Base-by-base conservation (phyloP, 1,284 basidiomycete genomes). In the Sanghuangporus sanghuang region DNA sequence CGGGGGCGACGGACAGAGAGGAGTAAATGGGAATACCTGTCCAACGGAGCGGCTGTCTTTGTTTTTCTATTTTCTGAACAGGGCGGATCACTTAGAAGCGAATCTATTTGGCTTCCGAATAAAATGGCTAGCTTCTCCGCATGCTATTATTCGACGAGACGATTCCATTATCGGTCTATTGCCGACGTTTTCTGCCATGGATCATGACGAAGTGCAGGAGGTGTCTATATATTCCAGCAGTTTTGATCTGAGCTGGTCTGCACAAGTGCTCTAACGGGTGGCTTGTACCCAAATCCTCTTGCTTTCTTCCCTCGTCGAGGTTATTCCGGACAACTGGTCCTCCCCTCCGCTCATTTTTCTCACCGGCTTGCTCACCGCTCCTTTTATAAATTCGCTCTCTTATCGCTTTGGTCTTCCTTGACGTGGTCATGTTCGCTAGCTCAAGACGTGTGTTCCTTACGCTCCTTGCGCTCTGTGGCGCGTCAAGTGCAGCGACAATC, bases 401-500 rank as follows among this genome's bases (percentile, higher is more conserved):
- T 59, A 38, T 55, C 35, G 16, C 27, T 35, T 42, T 55, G 32
- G 39, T 8, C 42, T 56, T 50, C 35, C 35, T 16, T 16, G n/a
- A 27, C 49, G 59, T 21, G 27, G 21, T 14, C 40, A 62, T 55
- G 42, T 35, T 62, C 35, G 18, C 49, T 23, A 27, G n/a, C 18
- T 57, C 32, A 16, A 50, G 16, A 35, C 27, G 55, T 42, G 27
- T 46, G 21, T 18, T 62, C 18, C 42, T 57, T 9, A 48, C 46
- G n/a, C 44, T 54, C n/a, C 11, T 50, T n/a, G 48, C 27, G 27
- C 54, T 62, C 11, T 42, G 35, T 35, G 42, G 54, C 55, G 52
- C 44, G 32, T 46, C 61, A 18, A 44, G n/a, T 7, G 61, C 61
- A 36, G 36, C 14, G 9, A 48, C 60, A 7, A 80, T 86, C 1